phyloP scores from a whole-genome alignment of 768 basidiomycete genomes.

The Suillus subaureus region DNA sequence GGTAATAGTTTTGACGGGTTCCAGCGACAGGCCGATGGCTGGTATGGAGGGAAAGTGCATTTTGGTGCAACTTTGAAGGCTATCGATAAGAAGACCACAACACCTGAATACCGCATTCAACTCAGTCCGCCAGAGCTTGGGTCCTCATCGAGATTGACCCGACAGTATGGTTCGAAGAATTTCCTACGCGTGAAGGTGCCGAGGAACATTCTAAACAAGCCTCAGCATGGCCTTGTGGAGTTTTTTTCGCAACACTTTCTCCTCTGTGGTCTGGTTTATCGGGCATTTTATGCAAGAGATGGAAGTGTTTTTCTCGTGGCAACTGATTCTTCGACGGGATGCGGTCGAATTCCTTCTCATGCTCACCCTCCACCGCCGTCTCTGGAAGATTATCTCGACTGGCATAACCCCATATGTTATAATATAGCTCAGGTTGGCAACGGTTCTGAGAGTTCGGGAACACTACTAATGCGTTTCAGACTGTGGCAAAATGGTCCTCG shows the following conservation, averaged over 20 bases:
- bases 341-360: background rate
- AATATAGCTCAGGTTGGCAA: constrained; percentile 55
- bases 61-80: constrained; percentile 46
- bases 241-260: constrained; percentile 55
- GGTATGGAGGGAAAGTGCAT: constrained; percentile 65
- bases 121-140: constrained; percentile 54
- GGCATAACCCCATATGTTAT: constrained; percentile 51
- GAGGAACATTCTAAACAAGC: constrained; percentile 32
- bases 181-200: constrained; percentile 55
- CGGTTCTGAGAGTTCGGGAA: background rate
- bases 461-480: constrained; percentile 35
- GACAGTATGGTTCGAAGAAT: constrained; percentile 64
- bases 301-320: constrained; percentile 53
- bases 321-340: constrained; percentile 38
- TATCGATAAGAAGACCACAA: constrained; percentile 8
- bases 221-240: constrained; percentile 33
- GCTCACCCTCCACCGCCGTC: constrained; percentile 23
- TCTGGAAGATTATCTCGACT: constrained; percentile 51
- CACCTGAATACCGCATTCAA: constrained; percentile 35
- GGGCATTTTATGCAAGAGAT: constrained; percentile 65
- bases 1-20: constrained; percentile 33
- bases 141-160: constrained; percentile 56
- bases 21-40: constrained; percentile 38
- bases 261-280: constrained; percentile 54
- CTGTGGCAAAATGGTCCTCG: constrained; percentile 66